Evolutionary conservation across 176 grass and related monocot species (phyloP).

Genomic region (Oryza brachyantha): DNA sequence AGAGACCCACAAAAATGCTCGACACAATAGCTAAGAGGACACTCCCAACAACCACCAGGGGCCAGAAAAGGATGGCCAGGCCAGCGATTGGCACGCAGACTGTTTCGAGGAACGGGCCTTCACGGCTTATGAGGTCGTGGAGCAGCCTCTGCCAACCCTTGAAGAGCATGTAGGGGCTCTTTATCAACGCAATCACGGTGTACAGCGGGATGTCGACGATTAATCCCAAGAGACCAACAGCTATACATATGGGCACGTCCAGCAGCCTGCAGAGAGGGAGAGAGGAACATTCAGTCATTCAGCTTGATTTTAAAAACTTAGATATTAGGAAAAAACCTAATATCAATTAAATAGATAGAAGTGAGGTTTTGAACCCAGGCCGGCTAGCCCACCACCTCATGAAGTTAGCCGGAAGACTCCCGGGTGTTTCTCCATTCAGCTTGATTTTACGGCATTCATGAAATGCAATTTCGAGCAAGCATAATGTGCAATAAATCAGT

Average conservation of each 20-base stretch:
- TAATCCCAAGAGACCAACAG: conserved; percentile 61
- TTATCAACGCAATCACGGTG: conserved; percentile 77
- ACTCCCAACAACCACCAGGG: conserved; percentile 79
- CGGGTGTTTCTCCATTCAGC: no score
- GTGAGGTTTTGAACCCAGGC: no score
- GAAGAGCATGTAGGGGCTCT: conserved; percentile 98
- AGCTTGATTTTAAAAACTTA: not conserved
- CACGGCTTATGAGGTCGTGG: conserved; percentile 80
- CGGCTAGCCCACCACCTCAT: no score
- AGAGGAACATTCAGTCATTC: not conserved
- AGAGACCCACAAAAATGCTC: conserved; percentile 91
- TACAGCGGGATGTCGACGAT: conserved; percentile 77
- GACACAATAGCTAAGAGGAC: conserved; percentile 73
- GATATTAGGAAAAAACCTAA: no score
- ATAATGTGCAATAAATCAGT: not conserved
- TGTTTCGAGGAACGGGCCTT: conserved; percentile 84
- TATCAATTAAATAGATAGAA: no score
- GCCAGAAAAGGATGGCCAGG: conserved; percentile 88
- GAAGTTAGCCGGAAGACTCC: no score
- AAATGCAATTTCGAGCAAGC: not conserved
- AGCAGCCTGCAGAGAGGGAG: conserved; percentile 56
- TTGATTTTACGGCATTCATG: not conserved
- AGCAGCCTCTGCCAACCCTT: conserved; percentile 97
- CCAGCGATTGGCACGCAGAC: conserved; percentile 85
- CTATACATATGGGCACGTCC: conserved; percentile 68